Evolutionary conservation across 805 yeast genomes (phyloP), one percentile per base, ranked within the genome.

Genomic region (Kazachstania viticola): DNA sequence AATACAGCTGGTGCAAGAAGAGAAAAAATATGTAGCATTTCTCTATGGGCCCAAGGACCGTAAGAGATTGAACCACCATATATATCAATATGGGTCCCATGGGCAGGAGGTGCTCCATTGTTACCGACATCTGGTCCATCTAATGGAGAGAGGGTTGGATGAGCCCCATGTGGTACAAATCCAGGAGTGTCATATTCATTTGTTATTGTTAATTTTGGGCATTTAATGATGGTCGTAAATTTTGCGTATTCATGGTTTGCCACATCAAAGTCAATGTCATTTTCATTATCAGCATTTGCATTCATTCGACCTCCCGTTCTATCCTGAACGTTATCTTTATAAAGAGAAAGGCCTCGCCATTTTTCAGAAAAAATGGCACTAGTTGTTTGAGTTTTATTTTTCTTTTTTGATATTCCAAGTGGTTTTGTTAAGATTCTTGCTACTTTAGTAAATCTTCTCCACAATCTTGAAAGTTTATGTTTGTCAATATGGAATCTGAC

Each of bases 41-140:
- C 94, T 23, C 88, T 72, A 37, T 91, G 94, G 0, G 95, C 81
- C 95, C 96, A 88, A 0, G 98, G 94, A 0, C 98, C 98, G 49
- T 83, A 87, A 42, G 78, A 78, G 1, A 84, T 58, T 0, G 81
- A 75, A 0, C 84, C 74, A 33, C 70, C 67, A 2, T 69, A 63
- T 2, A 83, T 40, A 11, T 62, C 63, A 7, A 87, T 31, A 32
- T 78, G 78, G 6, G 78, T 43, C 0, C 87, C 87, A 48, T 65
- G 62, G 28, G 60, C 62, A 1, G 85, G 85, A 0, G 78, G 60
- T 3, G 64, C 40, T 3, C 75, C 80, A 21, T 70, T 63, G 37
- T 73, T 71, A 4, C 79, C 79, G 21, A 75, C 58, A 40, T 72
- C 79, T 1, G 75, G 64, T 0, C 69, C 73, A 33, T 60, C 65